A percentile compares a stretch with the other conserved stretches of the same genome.
phyloP scores from a whole-genome alignment of 2,329 filamentous ascomycete species.

The Diaporthe citri region DNA sequence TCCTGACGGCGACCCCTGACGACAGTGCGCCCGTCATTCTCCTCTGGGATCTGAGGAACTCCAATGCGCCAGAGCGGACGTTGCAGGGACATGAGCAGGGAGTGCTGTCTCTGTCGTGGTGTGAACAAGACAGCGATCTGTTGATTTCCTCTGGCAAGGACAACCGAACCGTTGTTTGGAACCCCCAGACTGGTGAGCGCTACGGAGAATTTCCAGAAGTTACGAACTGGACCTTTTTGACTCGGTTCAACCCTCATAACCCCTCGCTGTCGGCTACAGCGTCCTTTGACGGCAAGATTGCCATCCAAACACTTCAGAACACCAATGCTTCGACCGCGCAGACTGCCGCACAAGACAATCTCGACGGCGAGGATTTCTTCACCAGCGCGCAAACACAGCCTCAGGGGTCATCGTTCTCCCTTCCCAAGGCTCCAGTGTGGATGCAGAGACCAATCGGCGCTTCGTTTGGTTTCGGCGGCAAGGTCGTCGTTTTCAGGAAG shows the following conservation, averaged over 20 bases:
- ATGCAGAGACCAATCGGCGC: constrained; percentile 86
- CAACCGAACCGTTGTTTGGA: constrained; percentile 96
- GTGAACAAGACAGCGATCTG: constrained; percentile 87
- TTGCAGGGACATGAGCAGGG: constrained; percentile 95
- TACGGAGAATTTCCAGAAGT: constrained; percentile 96
- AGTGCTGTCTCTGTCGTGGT: constrained; percentile 95
- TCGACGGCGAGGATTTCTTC: constrained; percentile 97
- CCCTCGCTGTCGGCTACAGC: constrained; percentile 93
- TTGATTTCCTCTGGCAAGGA: constrained; percentile 96
- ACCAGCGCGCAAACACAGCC: constrained; percentile 92
- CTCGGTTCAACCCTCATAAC: constrained; percentile 93
- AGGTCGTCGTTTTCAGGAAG: constrained; percentile 81
- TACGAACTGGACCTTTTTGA: constrained; percentile 99
- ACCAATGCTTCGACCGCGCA: constrained; percentile 84
- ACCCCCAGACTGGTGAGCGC: constrained; percentile 88
- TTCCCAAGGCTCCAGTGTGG: constrained; percentile 91
- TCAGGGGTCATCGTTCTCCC: constrained; percentile 88
- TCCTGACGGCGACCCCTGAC: constrained; percentile 91
- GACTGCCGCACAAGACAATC: constrained; percentile 72
- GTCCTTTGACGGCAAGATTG: constrained; percentile 97
- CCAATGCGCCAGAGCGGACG: constrained; percentile 90
- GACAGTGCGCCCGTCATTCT: constrained; percentile 90
- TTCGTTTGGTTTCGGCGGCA: constrained; percentile 95
- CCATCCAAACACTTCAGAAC: constrained; percentile 93
- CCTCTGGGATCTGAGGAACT: constrained; percentile 96